phyloP scores from a whole-genome alignment of 1,139 yeast genomes.

The Torulaspora pretoriensis region DNA sequence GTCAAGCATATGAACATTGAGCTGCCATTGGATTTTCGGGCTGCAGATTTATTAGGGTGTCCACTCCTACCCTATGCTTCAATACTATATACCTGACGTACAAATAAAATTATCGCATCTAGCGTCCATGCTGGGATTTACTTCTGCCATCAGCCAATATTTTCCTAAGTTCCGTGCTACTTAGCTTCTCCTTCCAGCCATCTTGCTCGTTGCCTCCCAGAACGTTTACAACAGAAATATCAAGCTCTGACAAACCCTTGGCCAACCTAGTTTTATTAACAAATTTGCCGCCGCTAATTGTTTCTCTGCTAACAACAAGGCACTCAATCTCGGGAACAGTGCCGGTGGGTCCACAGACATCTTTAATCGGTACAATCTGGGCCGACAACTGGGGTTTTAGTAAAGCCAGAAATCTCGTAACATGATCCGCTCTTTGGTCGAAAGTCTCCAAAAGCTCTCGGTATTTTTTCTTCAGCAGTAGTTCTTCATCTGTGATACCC shows the following conservation, averaged over 20 bases:
- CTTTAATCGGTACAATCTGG: conserved; percentile 60
- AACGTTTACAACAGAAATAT: conserved; percentile 61
- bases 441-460: conserved; percentile 61
- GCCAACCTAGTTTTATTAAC: conserved; percentile 63
- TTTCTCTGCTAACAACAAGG: conserved; percentile 76
- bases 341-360: conserved; percentile 94
- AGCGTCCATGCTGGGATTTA: neutral
- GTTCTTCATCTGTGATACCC: conserved; percentile 79
- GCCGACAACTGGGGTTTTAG: conserved; percentile 44
- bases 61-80: neutral
- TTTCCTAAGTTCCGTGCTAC: conserved; percentile 59
- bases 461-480: conserved; percentile 71
- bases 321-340: conserved; percentile 70
- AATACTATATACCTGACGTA: conserved; percentile 2
- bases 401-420: conserved; percentile 46
- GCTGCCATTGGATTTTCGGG: neutral
- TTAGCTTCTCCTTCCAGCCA: conserved; percentile 67
- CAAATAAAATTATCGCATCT: neutral
- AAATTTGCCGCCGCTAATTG: conserved; percentile 65
- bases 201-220: conserved; percentile 60
- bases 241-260: conserved; percentile 51
- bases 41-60: neutral
- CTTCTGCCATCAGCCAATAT: conserved; percentile 5
- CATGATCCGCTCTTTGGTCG: conserved; percentile 46
- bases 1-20: neutral